These are phyloP conservation scores for Liquidambar formosana DNA, from an alignment of 164 flowering plant genomes.

Conservation along the genomic window DNA sequence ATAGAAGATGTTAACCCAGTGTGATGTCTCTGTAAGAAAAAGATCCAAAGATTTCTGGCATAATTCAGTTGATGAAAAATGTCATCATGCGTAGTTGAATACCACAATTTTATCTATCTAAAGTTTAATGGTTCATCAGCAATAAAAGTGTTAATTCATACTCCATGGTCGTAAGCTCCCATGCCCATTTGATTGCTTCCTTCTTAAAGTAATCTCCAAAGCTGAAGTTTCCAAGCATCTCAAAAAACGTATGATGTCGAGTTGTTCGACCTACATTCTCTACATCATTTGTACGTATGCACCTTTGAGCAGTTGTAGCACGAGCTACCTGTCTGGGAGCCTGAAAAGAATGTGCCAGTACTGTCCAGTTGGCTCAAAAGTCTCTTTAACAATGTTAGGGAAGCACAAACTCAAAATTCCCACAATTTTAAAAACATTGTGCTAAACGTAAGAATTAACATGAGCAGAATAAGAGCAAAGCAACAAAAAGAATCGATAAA, in stretches of 20 bases:
- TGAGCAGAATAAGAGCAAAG: background rate
- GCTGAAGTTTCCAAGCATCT: slow-evolving; percentile 98
- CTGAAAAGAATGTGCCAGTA: slow-evolving; percentile 30
- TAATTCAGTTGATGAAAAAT: background rate
- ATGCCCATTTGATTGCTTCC: slow-evolving; percentile 94
- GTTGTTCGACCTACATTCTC: slow-evolving; percentile 91
- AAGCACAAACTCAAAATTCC: background rate
- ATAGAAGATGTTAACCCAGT: background rate
- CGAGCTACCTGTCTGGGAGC: slow-evolving; percentile 74
- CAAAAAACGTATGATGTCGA: slow-evolving; percentile 92
- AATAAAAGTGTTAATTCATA: slow-evolving; percentile 35
- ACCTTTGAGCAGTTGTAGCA: slow-evolving; percentile 90
- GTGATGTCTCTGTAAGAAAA: background rate
- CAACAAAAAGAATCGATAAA: too few relatives aligned
- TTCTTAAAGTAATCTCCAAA: slow-evolving; percentile 98
- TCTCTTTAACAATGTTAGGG: background rate
- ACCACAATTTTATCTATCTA: background rate
- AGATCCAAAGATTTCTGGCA: background rate
- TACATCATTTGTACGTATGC: slow-evolving; percentile 93
- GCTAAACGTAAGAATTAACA: background rate
- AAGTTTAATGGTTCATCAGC: background rate
- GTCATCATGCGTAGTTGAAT: too few relatives aligned
- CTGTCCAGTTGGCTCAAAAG: background rate
- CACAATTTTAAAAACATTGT: background rate
- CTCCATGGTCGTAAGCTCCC: slow-evolving; percentile 94